Conservation (phyloP, 306 rosid genomes). For the Fragaria ananassa region DNA sequence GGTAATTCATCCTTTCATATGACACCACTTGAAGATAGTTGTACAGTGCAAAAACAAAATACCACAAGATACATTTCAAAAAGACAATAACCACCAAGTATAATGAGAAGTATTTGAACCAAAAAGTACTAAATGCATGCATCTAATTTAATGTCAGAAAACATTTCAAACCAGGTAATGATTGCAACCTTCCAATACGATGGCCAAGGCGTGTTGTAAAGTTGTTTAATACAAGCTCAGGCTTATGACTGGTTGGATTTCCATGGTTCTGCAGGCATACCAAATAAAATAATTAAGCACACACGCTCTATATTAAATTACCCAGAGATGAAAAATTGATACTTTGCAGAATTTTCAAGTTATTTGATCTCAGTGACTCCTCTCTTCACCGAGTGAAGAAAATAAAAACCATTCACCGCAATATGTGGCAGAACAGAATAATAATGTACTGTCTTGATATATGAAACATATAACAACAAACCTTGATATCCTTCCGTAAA, state of each 20-base stretch:
- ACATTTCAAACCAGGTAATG: slow-evolving; percentile 11
- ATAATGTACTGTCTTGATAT: neutral
- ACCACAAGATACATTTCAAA: no score
- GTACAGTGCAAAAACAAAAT: neutral
- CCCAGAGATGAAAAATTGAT: neutral
- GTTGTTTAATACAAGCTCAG: slow-evolving; percentile 81
- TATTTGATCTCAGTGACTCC: neutral
- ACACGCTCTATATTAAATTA: neutral
- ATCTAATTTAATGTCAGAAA: slow-evolving; percentile 5
- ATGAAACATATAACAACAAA: slow-evolving; percentile 13
- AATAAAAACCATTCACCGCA: neutral
- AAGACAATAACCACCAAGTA: neutral
- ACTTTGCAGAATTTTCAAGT: neutral
- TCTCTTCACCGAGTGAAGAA: neutral
- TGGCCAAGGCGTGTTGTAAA: slow-evolving; percentile 81
- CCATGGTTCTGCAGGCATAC: slow-evolving; percentile 77
- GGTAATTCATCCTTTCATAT: neutral
- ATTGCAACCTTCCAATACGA: slow-evolving; percentile 79
- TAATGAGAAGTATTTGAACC: neutral
- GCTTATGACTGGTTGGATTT: slow-evolving; percentile 78
- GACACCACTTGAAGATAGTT: neutral
- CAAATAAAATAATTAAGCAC: neutral
- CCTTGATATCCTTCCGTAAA: slow-evolving; percentile 88
- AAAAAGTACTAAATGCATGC: slow-evolving; percentile 5
- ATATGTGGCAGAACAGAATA: neutral